These are phyloP conservation scores for Ilex asprella DNA, from an alignment of 257 asterid genomes.

Conservation along the genomic window DNA sequence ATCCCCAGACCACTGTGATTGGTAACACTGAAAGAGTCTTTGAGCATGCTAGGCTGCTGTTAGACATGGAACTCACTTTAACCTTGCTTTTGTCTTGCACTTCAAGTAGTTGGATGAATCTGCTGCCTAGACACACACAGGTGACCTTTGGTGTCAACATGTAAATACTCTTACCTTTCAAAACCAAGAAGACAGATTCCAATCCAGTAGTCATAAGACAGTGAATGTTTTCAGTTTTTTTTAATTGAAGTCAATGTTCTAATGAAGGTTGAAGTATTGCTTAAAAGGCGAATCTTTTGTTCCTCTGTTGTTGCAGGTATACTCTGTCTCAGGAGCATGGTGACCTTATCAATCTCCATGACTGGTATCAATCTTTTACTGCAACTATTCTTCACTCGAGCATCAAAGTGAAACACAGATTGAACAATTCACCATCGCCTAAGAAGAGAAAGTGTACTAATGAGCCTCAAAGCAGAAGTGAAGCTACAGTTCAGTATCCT, in stretches of 20 bases:
- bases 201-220: no score
- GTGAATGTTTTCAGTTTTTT: no score
- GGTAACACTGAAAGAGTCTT: no score
- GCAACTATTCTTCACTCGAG: conserved; percentile 37
- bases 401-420: conserved; percentile 37
- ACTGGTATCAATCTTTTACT: conserved; percentile 85
- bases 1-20: no score
- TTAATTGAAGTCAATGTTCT: neutral
- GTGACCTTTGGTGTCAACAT: no score
- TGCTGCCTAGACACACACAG: neutral
- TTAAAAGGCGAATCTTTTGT: conserved; percentile 3
- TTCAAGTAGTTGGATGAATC: neutral
- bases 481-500: conserved; percentile 88
- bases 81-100: no score
- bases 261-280: conserved; percentile 1
- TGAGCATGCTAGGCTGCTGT: no score
- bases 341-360: conserved; percentile 85
- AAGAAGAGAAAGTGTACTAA: conserved; percentile 45
- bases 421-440: conserved; percentile 54
- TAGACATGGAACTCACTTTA: no score
- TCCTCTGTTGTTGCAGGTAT: conserved; percentile 38
- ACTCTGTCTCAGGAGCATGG: conserved; percentile 91
- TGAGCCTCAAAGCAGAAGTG: conserved; percentile 34
- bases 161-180: no score
- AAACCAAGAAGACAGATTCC: no score